Base-by-base conservation (phyloP, 1,284 basidiomycete genomes). In the Pseudozyma sp. region DNA sequence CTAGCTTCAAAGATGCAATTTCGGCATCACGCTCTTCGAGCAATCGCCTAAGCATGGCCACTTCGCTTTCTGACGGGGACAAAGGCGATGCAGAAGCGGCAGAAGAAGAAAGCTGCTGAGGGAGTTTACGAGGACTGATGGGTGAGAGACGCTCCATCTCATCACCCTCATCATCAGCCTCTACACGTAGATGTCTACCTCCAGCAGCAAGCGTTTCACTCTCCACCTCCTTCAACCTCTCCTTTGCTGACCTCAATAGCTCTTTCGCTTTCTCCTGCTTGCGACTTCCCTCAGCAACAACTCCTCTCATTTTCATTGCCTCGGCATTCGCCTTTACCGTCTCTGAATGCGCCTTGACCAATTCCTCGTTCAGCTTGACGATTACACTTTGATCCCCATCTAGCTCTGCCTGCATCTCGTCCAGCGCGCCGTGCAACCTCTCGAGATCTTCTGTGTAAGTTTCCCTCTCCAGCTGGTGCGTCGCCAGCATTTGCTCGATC, bases 401-500 rank as follows among this genome's bases (percentile, higher is more conserved):
- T 7, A 57, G 52, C 1, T 70, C 65, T 2, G 47, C 42, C 12
- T 66, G 31, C 7, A 61, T 58, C 34, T 52, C 55, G 9, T 71
- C 73, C 25, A 82, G 44, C 36, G 63, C 67, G n/a, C 59, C 51
- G 9, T 70, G 63, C 36, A 80, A 42, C 4, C 70, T 58, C 38
- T 76, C 76, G 31, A 79, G 55, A 52, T 82, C 78, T 18, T 77
- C 72, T 12, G 57, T 34, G 52, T 76, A 71, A 31, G 77, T 59
- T 36, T 80, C 75, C 42, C 59, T 52, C 47, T 82, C 79, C 34
- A 75, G 35, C 48, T 75, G 67, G 48, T 82, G 80, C 43, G 77
- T 82, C 12, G 77, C 72, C 34, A 82, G 53, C 77, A 82, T 74
- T 59, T 82, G 78, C 44, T 80, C 80, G 58, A 82, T 82, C 16